Conservation (phyloP, 1,284 basidiomycete species). For the Ganoderma sinense region DNA sequence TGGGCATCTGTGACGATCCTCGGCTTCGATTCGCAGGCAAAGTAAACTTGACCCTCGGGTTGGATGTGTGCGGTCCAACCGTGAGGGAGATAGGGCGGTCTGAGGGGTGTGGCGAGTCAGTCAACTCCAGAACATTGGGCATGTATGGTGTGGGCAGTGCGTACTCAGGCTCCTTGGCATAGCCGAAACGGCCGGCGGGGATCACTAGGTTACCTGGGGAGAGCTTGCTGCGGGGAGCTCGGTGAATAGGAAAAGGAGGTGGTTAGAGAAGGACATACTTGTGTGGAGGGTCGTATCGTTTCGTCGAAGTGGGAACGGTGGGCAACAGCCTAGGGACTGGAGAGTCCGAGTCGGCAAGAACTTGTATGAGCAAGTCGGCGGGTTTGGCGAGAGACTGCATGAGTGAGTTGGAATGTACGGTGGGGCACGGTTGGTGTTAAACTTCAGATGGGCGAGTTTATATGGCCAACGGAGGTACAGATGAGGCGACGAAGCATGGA, state of each 20-base stretch:
- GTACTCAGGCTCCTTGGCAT: constrained; percentile 30
- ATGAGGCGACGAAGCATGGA: no score
- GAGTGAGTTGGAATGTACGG: no score
- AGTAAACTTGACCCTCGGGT: constrained; percentile 41
- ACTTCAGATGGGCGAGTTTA: no score
- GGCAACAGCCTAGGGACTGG: background rate
- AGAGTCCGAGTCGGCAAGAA: background rate
- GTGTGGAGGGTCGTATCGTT: background rate
- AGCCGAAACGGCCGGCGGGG: constrained; percentile 24
- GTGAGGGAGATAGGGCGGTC: constrained; percentile 35
- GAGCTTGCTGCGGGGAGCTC: background rate
- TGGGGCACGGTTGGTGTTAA: no score
- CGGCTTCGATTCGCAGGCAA: constrained; percentile 21
- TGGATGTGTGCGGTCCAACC: constrained; percentile 34
- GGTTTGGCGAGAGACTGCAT: background rate
- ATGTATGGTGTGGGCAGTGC: background rate
- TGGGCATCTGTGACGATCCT: constrained; percentile 36
- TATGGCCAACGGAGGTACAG: no score
- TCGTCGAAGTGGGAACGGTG: background rate
- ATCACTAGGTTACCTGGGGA: constrained; percentile 22
- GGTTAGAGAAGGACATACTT: background rate
- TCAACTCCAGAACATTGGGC: background rate
- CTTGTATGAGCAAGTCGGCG: background rate
- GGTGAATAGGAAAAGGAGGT: background rate
- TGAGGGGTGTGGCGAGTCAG: constrained; percentile 11